phyloP scores from a whole-genome alignment of 164 flowering plant genomes.

The Euptelea pleiosperma region DNA sequence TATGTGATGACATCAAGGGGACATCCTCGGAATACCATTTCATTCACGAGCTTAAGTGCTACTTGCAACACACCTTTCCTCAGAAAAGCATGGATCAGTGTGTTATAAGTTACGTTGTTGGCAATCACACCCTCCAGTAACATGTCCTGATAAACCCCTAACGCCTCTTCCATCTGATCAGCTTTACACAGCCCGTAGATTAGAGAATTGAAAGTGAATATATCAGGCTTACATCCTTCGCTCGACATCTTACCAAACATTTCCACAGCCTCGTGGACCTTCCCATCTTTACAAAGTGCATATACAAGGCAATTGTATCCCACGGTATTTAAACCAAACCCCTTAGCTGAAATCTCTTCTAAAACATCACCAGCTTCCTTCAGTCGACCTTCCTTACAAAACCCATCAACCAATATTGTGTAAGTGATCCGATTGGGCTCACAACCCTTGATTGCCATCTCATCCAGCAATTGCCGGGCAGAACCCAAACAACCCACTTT shows the following conservation, averaged over 20 bases:
- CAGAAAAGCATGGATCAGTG: slow-evolving; percentile 61
- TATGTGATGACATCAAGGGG: slow-evolving; percentile 73
- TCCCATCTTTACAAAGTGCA: slow-evolving; percentile 59
- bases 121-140: slow-evolving; percentile 75
- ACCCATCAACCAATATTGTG: slow-evolving; percentile 66
- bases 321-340: slow-evolving; percentile 51
- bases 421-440: slow-evolving; percentile 66
- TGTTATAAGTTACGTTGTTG: slow-evolving; percentile 81
- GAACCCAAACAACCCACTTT: slow-evolving; percentile 48
- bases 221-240: slow-evolving; percentile 75
- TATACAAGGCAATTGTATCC: slow-evolving; percentile 72
- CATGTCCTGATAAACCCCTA: slow-evolving; percentile 60
- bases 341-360: slow-evolving; percentile 53
- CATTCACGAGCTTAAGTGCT: slow-evolving; percentile 64
- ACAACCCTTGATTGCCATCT: slow-evolving; percentile 56
- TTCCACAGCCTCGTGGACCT: slow-evolving; percentile 47
- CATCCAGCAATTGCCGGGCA: slow-evolving; percentile 55
- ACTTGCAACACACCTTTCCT: slow-evolving; percentile 50
- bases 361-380: slow-evolving; percentile 48
- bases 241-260: slow-evolving; percentile 46
- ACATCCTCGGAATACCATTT: slow-evolving; percentile 76
- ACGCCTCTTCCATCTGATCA: slow-evolving; percentile 60
- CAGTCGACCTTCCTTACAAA: slow-evolving; percentile 59
- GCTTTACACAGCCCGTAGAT: slow-evolving; percentile 64
- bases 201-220: slow-evolving; percentile 73